Evolutionary conservation across 176 grass and related monocot genomes (phyloP).

Genomic region (Oryza officinalis): DNA sequence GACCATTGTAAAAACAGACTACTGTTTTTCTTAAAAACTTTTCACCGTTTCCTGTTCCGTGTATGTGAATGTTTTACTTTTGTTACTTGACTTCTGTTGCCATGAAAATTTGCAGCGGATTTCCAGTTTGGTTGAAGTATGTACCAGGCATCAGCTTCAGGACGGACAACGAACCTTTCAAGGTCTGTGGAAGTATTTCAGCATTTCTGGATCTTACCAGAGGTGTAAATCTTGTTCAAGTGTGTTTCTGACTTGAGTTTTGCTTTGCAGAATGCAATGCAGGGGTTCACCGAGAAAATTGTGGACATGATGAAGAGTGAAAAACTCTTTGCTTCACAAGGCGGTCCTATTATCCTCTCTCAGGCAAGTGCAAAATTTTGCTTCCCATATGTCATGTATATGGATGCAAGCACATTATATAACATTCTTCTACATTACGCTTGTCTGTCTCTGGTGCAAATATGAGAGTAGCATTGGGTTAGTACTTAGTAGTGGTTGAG

Average conservation of each 20-base stretch:
- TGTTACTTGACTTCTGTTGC: conserved; percentile 20
- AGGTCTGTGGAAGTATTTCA: conserved; percentile 50
- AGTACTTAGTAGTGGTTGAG: not conserved
- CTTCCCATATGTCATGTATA: not conserved
- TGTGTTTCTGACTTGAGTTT: conserved; percentile 10
- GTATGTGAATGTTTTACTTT: conserved; percentile 22
- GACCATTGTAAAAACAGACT: not conserved
- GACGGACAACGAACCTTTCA: conserved; percentile 96
- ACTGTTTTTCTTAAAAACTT: conserved; percentile 5
- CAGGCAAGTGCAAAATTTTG: conserved; percentile 60
- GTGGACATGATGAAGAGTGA: conserved; percentile 92
- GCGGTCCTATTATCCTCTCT: conserved; percentile 96
- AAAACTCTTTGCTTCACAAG: conserved; percentile 91
- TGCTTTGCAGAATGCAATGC: conserved; percentile 83
- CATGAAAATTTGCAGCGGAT: conserved; percentile 64
- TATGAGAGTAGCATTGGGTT: conserved; percentile 1
- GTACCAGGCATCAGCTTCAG: conserved; percentile 99
- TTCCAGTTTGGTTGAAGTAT: conserved; percentile 99
- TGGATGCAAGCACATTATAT: not conserved
- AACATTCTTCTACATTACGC: not conserved
- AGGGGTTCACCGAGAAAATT: conserved; percentile 93
- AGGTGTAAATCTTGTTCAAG: not conserved
- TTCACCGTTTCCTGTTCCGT: conserved; percentile 11
- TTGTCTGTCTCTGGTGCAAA: not conserved
- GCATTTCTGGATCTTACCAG: conserved; percentile 34